Conservation (phyloP, 768 basidiomycete genomes). For the Panaeolus papilionaceus region DNA sequence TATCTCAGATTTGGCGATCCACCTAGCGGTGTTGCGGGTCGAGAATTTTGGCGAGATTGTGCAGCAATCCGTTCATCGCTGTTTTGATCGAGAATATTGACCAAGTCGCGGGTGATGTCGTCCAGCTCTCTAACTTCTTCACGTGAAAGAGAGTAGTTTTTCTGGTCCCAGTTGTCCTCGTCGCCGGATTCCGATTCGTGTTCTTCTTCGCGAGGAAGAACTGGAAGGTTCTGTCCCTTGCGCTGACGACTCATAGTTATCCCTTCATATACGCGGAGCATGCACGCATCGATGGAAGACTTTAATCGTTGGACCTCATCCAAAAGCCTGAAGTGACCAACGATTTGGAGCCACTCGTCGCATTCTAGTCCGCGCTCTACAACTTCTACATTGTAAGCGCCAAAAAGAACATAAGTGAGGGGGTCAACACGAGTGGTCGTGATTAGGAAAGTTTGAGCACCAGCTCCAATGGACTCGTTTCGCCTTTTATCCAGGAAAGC, state of each 20-base stretch:
- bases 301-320: constrained; percentile 88
- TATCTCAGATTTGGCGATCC: constrained; percentile 22
- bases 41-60: constrained; percentile 66
- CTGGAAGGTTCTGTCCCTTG: constrained; percentile 34
- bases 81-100: constrained; percentile 74
- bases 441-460: constrained; percentile 73
- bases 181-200: constrained; percentile 65
- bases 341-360: constrained; percentile 89
- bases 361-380: constrained; percentile 80
- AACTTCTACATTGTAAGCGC: constrained; percentile 78
- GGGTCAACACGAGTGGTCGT: constrained; percentile 87
- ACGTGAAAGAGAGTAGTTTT: constrained; percentile 60
- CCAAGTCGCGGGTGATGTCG: constrained; percentile 73
- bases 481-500: constrained; percentile 87
- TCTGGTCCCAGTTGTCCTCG: constrained; percentile 51
- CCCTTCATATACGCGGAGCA: constrained; percentile 92
- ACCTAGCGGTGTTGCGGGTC: constrained; percentile 63
- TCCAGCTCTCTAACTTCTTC: constrained; percentile 81
- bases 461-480: constrained; percentile 60
- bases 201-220: constrained; percentile 51
- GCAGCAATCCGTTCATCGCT: constrained; percentile 65
- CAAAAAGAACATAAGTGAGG: constrained; percentile 90
- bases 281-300: constrained; percentile 77
- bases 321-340: constrained; percentile 73
- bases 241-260: constrained; percentile 57